A percentile compares a stretch with the other conserved stretches of the same genome.
phyloP scores from a whole-genome alignment of 371 early-diverging fungal genomes.

The Catenaria anguillulae region DNA sequence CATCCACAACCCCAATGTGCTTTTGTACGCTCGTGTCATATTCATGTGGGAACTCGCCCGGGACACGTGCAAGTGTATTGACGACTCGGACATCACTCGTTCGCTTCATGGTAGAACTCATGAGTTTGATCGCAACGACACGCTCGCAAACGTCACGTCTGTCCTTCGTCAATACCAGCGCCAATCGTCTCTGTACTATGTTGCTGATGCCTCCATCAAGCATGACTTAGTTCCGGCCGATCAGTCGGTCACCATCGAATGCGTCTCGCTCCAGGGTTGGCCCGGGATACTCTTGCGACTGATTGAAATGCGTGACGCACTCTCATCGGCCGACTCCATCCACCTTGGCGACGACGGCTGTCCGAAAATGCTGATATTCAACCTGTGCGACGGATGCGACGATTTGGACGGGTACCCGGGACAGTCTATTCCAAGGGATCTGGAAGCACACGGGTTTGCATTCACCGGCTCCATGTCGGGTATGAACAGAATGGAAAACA shows the following conservation, averaged over 20 bases:
- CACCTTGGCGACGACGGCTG: too few species aligned
- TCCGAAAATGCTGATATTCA: constrained; percentile 12
- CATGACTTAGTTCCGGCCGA: constrained; percentile 7
- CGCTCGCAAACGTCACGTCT: neutral
- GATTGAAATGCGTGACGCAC: neutral
- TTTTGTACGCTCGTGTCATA: too few species aligned
- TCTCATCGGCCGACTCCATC: too few species aligned
- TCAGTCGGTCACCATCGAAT: neutral
- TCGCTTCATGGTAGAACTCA: neutral
- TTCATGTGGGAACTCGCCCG: too few species aligned
- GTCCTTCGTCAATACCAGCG: constrained; percentile 2
- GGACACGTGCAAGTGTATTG: too few species aligned
- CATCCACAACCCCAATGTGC: too few species aligned
- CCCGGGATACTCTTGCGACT: neutral
- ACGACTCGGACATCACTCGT: too few species aligned
- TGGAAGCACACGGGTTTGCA: neutral
- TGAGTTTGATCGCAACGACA: neutral
- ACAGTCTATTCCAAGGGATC: neutral
- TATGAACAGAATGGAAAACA: neutral
- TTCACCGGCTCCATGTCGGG: neutral
- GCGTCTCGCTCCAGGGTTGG: neutral
- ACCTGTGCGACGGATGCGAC: constrained; percentile 17
- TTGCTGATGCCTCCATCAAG: too few species aligned
- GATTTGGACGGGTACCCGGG: constrained; percentile 18
- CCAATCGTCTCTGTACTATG: too few species aligned